Evolutionary conservation across 2,329 filamentous ascomycete genomes (phyloP), one percentile per base, ranked within the genome.

Genomic region (Myotisia sp.): DNA sequence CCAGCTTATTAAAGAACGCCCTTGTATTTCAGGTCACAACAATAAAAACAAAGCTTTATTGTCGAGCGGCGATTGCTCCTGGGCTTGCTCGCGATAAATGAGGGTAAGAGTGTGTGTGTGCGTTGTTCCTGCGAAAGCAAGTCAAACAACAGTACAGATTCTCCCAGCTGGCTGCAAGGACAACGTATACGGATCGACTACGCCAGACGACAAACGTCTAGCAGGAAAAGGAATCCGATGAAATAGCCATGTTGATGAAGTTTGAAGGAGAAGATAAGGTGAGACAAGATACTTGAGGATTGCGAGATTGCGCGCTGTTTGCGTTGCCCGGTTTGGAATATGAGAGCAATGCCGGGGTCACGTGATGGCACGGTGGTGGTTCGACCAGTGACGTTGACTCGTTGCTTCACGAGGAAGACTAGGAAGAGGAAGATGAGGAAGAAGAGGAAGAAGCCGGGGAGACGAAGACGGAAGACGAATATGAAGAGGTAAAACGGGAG

Each of bases 191-290:
- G 50, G 48, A 53, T 50, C 46, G 49, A 51, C 52, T 49, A 41
- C 54, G 60, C 61, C 50, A 63, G 61, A 63, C 61, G 50, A 47
- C 37, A 37, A 39, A 46, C 51, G 61, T 58, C 60, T 62, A 67
- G 62, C 60, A 53, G 46, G 43, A 44, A 40, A 34, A 24, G 46
- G 44, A 46, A 23, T 10, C n/a, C 29, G n/a, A n/a, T 32, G 33
- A 35, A 38, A 38, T 33, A 32, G 21, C 42, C 18, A 37, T 31
- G 39, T 28, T 16, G 22, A 35, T 13, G 29, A 22, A 38, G 34
- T 34, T 29, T 39, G 41, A 41, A 34, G 31, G 23, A 37, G 38
- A 36, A 29, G 36, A 40, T 33, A 40, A 37, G 32, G 30, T 29
- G 34, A 40, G 30, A 33, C 33, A 26, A 17, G 36, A 39, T 29